These are phyloP conservation scores for Phytophthora tubulina DNA, from an alignment of 352 stramenopile species.

Conservation along the genomic window DNA sequence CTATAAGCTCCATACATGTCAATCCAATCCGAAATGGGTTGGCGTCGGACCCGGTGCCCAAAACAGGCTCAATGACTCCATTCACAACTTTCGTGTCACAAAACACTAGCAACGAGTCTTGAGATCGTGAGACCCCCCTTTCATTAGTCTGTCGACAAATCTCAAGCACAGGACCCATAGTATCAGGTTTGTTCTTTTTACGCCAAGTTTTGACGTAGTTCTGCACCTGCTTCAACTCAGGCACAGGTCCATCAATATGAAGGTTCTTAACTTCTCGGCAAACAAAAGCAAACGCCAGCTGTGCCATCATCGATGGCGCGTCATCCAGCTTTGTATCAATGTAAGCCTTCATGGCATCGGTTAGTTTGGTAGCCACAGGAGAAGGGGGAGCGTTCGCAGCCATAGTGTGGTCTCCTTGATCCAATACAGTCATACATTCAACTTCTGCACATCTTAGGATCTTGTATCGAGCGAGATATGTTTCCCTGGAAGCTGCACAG, in stretches of 20 bases:
- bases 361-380: not conserved
- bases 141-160: too few relatives aligned
- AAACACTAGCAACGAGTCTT: too few relatives aligned
- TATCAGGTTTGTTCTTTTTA: not conserved
- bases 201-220: not conserved
- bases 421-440: not conserved
- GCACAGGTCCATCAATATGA: not conserved
- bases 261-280: not conserved
- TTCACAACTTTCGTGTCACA: too few relatives aligned
- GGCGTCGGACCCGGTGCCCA: too few relatives aligned
- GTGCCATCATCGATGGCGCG: not conserved
- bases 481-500: not conserved
- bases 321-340: not conserved
- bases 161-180: conserved; percentile 1
- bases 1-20: not conserved
- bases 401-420: not conserved
- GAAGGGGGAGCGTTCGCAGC: not conserved
- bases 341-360: not conserved
- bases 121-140: too few relatives aligned
- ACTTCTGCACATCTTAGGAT: not conserved
- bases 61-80: too few relatives aligned
- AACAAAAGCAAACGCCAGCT: not conserved
- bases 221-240: not conserved
- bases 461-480: not conserved
- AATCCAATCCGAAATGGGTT: conserved; percentile 6